Conservation (phyloP, 2,329 filamentous ascomycete genomes). For the Pseudogymnoascus sp. region DNA sequence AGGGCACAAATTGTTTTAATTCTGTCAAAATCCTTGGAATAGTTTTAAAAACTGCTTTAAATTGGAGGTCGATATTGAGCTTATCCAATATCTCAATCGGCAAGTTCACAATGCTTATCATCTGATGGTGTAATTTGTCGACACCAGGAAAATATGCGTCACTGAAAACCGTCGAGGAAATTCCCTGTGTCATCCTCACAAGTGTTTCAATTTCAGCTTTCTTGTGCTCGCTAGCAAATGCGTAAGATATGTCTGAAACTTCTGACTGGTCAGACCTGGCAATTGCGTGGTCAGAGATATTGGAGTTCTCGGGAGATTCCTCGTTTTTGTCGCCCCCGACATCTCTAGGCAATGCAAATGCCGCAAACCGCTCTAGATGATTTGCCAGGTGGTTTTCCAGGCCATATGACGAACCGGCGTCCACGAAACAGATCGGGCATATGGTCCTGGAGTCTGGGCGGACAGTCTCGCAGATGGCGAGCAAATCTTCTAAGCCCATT, state of each 20-base stretch:
- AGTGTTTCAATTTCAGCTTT: not conserved
- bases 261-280: constrained; percentile 1
- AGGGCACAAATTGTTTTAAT: not conserved
- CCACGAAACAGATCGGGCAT: not conserved
- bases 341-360: constrained; percentile 2
- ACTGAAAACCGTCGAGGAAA: not conserved
- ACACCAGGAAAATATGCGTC: not conserved
- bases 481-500: not conserved
- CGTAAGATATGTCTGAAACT: not conserved
- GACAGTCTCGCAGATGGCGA: not conserved
- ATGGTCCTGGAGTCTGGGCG: not conserved
- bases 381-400: not conserved
- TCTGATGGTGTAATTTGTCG: not conserved
- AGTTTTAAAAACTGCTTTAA: constrained; percentile 2
- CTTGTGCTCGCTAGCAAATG: not conserved
- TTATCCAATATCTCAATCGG: not conserved
- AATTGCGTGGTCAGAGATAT: not conserved
- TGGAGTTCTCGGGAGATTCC: not conserved
- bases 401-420: not conserved
- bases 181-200: not conserved
- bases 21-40: not conserved
- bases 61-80: not conserved
- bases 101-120: not conserved
- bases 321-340: not conserved
- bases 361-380: constrained; percentile 2